These are phyloP conservation scores for Saccharomycopsis malanga DNA, from an alignment of 805 yeast genomes.

Conservation along the genomic window DNA sequence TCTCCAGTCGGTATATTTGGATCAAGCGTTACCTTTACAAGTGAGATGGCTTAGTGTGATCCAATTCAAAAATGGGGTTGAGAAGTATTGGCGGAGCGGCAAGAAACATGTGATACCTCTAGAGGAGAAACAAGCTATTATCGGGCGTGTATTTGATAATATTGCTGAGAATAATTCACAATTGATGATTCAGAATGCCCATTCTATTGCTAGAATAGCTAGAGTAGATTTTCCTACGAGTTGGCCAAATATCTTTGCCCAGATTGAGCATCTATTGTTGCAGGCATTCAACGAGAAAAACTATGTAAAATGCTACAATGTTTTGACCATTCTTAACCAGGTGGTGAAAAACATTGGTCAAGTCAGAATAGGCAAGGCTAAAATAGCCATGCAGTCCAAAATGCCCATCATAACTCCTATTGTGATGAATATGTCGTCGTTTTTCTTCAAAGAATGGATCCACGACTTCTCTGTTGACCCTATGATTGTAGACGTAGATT, in stretches of 20 bases:
- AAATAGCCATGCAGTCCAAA: slow-evolving; percentile 68
- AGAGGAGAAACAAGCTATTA: slow-evolving; percentile 66
- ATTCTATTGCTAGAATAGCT: slow-evolving; percentile 69
- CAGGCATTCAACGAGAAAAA: slow-evolving; percentile 38
- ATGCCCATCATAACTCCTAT: slow-evolving; percentile 57
- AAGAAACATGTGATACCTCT: slow-evolving; percentile 43
- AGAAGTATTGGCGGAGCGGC: slow-evolving; percentile 75
- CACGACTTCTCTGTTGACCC: not conserved
- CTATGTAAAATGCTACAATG: slow-evolving; percentile 51
- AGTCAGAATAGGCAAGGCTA: slow-evolving; percentile 77
- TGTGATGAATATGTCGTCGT: slow-evolving; percentile 51
- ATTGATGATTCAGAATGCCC: slow-evolving; percentile 76
- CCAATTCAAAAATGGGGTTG: slow-evolving; percentile 82
- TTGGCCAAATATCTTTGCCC: slow-evolving; percentile 80
- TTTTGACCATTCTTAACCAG: slow-evolving; percentile 65
- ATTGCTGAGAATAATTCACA: slow-evolving; percentile 68
- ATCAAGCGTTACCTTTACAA: slow-evolving; percentile 51
- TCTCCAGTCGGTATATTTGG: slow-evolving; percentile 51
- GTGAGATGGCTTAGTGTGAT: slow-evolving; percentile 83
- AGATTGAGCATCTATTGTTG: slow-evolving; percentile 30
- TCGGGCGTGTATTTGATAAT: slow-evolving; percentile 47
- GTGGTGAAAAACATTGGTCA: slow-evolving; percentile 65
- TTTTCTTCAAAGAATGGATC: slow-evolving; percentile 56
- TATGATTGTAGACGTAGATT: slow-evolving; percentile 62
- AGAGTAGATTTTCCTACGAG: slow-evolving; percentile 80